phyloP scores from a whole-genome alignment of 805 yeast genomes.

The Cephaloascus fragrans region DNA sequence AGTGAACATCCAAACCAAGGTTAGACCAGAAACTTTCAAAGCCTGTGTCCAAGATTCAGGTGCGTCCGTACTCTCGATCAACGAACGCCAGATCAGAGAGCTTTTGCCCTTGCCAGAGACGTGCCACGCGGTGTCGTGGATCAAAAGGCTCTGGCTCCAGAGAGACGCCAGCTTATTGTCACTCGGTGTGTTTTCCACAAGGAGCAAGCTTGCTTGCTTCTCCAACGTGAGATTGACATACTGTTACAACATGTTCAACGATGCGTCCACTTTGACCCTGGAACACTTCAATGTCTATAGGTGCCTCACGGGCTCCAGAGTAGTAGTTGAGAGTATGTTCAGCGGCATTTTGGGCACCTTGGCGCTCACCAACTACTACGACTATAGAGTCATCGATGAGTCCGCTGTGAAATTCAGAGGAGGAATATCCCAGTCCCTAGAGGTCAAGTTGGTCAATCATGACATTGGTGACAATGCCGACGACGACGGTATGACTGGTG shows the following conservation, averaged over 20 bases:
- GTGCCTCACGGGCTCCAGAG: conserved; percentile 36
- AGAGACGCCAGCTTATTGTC: conserved; percentile 34
- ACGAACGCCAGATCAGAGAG: conserved; percentile 12
- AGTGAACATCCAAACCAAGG: conserved; percentile 10
- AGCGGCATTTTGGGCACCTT: conserved; percentile 47
- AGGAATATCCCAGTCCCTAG: conserved; percentile 48
- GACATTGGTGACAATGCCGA: conserved; percentile 15
- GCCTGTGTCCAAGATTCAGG: conserved; percentile 3
- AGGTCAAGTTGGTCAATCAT: conserved; percentile 39
- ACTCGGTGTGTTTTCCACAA: conserved; percentile 34
- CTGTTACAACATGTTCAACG: conserved; percentile 16
- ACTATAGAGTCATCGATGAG: conserved; percentile 41
- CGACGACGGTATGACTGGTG: conserved; percentile 35
- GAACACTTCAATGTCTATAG: conserved; percentile 28
- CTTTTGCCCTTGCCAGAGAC: conserved; percentile 9
- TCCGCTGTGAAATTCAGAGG: conserved; percentile 35
- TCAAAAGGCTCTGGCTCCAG: conserved; percentile 15
- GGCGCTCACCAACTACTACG: conserved; percentile 49
- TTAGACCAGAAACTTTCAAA: conserved; percentile 8
- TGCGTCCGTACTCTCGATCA: conserved; percentile 21
- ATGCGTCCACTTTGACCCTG: conserved; percentile 8
- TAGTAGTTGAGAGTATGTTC: conserved; percentile 39
- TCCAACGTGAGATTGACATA: conserved; percentile 30
- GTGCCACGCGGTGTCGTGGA: conserved; percentile 3
- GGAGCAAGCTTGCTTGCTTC: conserved; percentile 15